Base-by-base conservation (phyloP, 352 stramenopile species). In the Pythium sp. region DNA sequence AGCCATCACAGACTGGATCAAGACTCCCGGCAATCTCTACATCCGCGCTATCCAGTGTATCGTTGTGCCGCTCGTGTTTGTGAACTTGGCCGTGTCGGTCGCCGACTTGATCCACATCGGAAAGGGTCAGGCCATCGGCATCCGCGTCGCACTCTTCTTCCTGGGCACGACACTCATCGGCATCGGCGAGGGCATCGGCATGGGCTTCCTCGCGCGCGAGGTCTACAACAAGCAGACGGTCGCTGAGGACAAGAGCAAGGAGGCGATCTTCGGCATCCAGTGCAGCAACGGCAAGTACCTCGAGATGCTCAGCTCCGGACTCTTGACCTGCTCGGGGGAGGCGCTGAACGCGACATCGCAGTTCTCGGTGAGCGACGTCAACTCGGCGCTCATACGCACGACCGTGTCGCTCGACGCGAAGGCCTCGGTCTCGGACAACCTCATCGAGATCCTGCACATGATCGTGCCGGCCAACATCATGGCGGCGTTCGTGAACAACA, bases 401-500 rank as follows among this genome's bases (percentile, higher is more conserved):
- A 75, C 72, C 11, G 74, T 72, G 51, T 69, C 78, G 46, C 70
- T 76, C n/a, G 69, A 74, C 43, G 80, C 82, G 15, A 70, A 73
- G 9, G 78, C 65, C 3, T 79, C 81, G 20, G 65, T 92, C 20
- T 89, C 86, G 1, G 77, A 86, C 54, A 92, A 90, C 70, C 56
- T 95, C 30, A 76, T 92, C 41, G 65, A 65, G 51, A 79, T 92
- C 60, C 71, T 93, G 51, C 58, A 84, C 36, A 80, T 81, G 65
- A 56, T 93, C 34, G 83, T 93, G 30, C 83, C 87, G 22, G 74
- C 72, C 62, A 95, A 93, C 67, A 89, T 93, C 74, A 91, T 90
- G 75, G 51, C 70, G 1, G 77, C 85, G 14, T 91, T 95, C 55
- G 75, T 91, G 20, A 71, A 80, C 55, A 89, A 86, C 64, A 84